These are phyloP conservation scores for Pisolithus microcarpus DNA, from an alignment of 768 basidiomycete species.

Conservation along the genomic window DNA sequence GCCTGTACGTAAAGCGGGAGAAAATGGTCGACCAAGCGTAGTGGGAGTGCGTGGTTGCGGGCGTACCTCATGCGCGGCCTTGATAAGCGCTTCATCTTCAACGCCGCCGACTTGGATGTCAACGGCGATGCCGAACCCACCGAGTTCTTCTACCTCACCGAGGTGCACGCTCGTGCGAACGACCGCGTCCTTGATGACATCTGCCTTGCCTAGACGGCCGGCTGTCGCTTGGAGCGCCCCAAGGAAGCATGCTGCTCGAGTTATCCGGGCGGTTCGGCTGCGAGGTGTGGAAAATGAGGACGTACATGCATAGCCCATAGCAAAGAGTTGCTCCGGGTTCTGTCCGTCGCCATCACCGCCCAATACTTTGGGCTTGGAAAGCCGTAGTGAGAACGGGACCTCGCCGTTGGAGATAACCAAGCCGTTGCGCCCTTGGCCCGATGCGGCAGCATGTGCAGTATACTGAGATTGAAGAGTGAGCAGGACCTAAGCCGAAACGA, in stretches of 20 bases:
- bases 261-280: not conserved
- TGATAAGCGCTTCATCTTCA: slow-evolving; percentile 55
- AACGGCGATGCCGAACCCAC: slow-evolving; percentile 62
- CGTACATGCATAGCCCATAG: slow-evolving; percentile 63
- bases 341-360: slow-evolving; percentile 59
- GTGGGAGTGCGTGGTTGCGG: not conserved
- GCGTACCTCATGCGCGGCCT: slow-evolving; percentile 64
- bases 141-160: slow-evolving; percentile 49
- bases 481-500: too few relatives aligned
- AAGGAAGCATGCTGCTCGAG: slow-evolving; percentile 55
- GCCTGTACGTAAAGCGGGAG: slow-evolving; percentile 30
- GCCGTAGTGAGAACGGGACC: slow-evolving; percentile 39
- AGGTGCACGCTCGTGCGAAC: slow-evolving; percentile 57
- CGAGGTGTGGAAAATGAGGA: not conserved
- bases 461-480: slow-evolving; percentile 36
- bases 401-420: slow-evolving; percentile 35
- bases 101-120: slow-evolving; percentile 67
- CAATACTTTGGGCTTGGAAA: slow-evolving; percentile 49
- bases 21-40: not conserved
- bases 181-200: slow-evolving; percentile 50
- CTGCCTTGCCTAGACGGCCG: slow-evolving; percentile 44
- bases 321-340: slow-evolving; percentile 66
- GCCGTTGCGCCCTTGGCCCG: slow-evolving; percentile 62
- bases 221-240: slow-evolving; percentile 62
- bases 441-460: slow-evolving; percentile 58